These are phyloP conservation scores for Cunninghamia lanceolata DNA, from an alignment of 75 land plant genomes.

Conservation along the genomic window DNA sequence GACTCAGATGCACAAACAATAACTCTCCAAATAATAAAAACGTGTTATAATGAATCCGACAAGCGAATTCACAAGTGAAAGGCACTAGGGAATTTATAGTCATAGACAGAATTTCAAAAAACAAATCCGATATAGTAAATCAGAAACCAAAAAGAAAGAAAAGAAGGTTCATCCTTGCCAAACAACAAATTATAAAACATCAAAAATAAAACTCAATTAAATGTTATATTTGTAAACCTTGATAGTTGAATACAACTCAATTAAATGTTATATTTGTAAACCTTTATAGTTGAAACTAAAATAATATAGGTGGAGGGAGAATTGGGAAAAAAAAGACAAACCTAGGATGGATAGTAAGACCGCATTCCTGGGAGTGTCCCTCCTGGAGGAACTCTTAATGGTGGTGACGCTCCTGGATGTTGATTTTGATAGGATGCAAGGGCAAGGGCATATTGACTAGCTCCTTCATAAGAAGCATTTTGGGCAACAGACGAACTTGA, in stretches of 20 bases:
- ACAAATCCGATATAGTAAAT: not conserved
- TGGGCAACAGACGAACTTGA: slow-evolving; percentile 1
- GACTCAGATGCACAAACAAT: not conserved
- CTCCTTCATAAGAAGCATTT: slow-evolving; percentile 7
- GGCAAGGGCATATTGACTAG: not conserved
- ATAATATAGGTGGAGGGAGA: not conserved
- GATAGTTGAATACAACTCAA: not conserved
- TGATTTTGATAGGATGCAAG: not conserved
- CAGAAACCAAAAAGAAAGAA: not conserved
- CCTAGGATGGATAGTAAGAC: slow-evolving; percentile 9
- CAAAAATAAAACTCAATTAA: not conserved
- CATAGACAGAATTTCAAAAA: not conserved
- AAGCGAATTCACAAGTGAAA: not conserved
- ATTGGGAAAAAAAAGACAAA: not conserved
- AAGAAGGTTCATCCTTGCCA: not conserved
- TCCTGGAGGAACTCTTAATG: not conserved
- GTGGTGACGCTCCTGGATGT: not conserved
- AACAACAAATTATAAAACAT: not conserved
- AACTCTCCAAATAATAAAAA: not conserved
- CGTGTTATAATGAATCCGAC: not conserved
- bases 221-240: not conserved
- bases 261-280: not conserved
- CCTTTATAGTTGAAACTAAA: not conserved
- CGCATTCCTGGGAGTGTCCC: not conserved
- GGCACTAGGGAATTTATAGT: not conserved